Evolutionary conservation across 768 basidiomycete species (phyloP), one percentile per base, ranked within the genome.

Genomic region (Trametes maxima): DNA sequence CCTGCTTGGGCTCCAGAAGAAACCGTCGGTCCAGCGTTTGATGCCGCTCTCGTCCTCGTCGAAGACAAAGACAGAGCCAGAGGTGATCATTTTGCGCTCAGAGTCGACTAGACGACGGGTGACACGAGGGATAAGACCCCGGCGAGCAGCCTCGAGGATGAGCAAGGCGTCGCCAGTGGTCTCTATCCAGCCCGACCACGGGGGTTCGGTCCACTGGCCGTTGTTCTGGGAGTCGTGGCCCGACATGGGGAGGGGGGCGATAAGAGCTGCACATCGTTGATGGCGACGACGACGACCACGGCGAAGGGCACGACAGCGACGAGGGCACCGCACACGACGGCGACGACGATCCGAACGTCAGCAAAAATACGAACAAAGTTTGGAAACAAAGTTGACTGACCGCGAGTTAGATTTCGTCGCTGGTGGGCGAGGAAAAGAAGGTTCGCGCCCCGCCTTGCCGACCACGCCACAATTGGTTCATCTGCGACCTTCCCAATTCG

Each of bases 1-100:
- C 59, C 95, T 81, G 65, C 88, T 90, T 0, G 95, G 95, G 66
- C 89, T 92, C 95, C 95, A 97, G 72, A 90, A 90, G 72, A 92
- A 88, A n/a, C 95, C 94, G 76, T 98, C 95, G 1, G 95, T 98
- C 92, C 95, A 97, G 45, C 95, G 84, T 78, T 95, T 96, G 78
- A 98, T 98, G 25, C 95, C 94, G 69, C 92, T 94, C 76, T 96
- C 94, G 69, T 94, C 90, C 78, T 97, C 95, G 74, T 98, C 94
- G 70, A 97, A 98, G 65, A 97, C 95, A 69, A 98, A 98, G 12
- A 98, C 94, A 7, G 90, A 91, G 58, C 95, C 95, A 6, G 89
- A 91, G 17, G 88, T 88, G 72, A 98, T 95, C 88, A 96, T 92
- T 70, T 86, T 89, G 59, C 94, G 85, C 74, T 98, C 95, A 35